phyloP scores from a whole-genome alignment of 1,284 basidiomycete species.

The Ceratobasidium sp. region DNA sequence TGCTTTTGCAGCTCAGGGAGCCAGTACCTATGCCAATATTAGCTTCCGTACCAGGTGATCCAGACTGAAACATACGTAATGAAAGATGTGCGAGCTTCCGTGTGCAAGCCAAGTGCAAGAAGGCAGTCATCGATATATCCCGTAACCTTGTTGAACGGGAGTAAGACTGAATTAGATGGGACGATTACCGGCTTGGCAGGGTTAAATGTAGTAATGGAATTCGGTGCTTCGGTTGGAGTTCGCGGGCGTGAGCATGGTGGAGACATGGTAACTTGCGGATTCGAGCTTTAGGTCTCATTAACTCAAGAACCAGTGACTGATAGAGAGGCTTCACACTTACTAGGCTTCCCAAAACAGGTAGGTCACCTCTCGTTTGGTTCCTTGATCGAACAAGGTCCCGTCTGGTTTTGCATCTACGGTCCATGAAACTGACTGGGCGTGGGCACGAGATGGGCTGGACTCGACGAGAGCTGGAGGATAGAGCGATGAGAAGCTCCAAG shows the following conservation, averaged over 20 bases:
- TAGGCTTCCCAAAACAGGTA: conserved; percentile 52
- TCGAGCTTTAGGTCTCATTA: background rate
- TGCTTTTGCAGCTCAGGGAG: conserved; percentile 53
- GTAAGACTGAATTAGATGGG: conserved; percentile 46
- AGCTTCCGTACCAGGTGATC: conserved; percentile 9
- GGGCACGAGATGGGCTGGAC: too few relatives aligned
- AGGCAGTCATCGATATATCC: conserved; percentile 52
- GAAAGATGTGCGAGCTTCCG: conserved; percentile 55
- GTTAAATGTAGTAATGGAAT: conserved; percentile 36
- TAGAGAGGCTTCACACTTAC: conserved; percentile 36
- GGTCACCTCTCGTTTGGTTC: conserved; percentile 43
- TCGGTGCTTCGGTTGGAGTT: background rate
- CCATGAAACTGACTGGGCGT: too few relatives aligned
- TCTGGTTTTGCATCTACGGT: conserved; percentile 44
- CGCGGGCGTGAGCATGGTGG: conserved; percentile 4
- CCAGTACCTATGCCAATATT: conserved; percentile 50
- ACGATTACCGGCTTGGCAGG: conserved; percentile 39
- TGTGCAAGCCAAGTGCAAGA: conserved; percentile 50
- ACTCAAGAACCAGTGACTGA: background rate
- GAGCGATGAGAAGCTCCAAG: conserved; percentile 45
- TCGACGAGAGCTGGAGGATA: conserved; percentile 41
- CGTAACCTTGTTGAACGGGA: conserved; percentile 46
- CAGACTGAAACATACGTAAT: conserved; percentile 49
- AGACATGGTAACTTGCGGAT: background rate
- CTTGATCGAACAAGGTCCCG: conserved; percentile 46